Evolutionary conservation across 331 rosid genomes (phyloP).

Genomic region (Malus hybrid): DNA sequence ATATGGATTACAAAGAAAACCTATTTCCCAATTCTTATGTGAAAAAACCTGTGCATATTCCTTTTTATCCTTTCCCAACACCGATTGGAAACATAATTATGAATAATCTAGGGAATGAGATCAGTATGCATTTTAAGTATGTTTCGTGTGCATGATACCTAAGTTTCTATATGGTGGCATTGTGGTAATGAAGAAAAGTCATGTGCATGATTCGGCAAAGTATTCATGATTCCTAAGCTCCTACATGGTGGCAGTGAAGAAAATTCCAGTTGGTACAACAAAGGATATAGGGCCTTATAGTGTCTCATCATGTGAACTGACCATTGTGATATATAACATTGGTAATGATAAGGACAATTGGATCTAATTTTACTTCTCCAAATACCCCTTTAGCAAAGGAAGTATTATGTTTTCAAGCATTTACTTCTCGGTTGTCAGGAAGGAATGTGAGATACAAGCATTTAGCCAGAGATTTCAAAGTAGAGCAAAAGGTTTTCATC

Average conservation of each 20-base stretch:
- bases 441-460: no score
- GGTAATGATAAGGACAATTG: background rate
- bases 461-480: no score
- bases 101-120: background rate
- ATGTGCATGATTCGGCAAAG: background rate
- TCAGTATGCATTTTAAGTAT: background rate
- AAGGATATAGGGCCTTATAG: background rate
- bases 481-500: no score
- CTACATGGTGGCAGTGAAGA: background rate
- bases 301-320: background rate
- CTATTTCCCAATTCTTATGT: no score
- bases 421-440: no score
- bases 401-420: background rate
- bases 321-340: background rate
- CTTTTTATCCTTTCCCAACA: no score
- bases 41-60: no score
- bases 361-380: background rate
- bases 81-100: background rate
- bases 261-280: background rate
- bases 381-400: background rate
- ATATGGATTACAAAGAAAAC: no score
- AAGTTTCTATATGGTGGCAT: background rate
- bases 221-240: no score
- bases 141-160: background rate
- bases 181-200: background rate